A percentile compares a stretch with the other conserved stretches of the same genome.
Evolutionary conservation across 805 yeast species (phyloP).

Genomic region (Cyberlindnera samutprakarnensis): DNA sequence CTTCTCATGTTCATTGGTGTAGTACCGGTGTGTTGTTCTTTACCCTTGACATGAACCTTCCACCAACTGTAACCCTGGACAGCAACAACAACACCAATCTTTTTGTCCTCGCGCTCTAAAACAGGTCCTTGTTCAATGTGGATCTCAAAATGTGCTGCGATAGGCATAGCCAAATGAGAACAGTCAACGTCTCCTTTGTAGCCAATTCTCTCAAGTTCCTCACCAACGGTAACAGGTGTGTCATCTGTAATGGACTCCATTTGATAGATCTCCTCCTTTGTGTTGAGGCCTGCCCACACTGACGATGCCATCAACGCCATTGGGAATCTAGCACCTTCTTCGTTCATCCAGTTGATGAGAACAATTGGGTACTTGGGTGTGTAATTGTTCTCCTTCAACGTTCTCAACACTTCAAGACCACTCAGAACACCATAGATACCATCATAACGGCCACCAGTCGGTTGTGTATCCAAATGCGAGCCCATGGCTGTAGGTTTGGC

Average conservation of each 20-base stretch:
- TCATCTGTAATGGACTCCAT: slow-evolving; percentile 49
- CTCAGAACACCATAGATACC: slow-evolving; percentile 64
- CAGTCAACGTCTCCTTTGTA: slow-evolving; percentile 48
- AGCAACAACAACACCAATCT: slow-evolving; percentile 59
- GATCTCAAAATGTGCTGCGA: slow-evolving; percentile 64
- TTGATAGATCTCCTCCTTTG: slow-evolving; percentile 41
- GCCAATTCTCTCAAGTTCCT: slow-evolving; percentile 55
- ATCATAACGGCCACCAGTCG: slow-evolving; percentile 72
- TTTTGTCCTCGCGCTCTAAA: slow-evolving; percentile 45
- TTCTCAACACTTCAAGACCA: slow-evolving; percentile 60
- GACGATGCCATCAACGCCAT: slow-evolving; percentile 57
- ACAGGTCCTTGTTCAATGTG: slow-evolving; percentile 78
- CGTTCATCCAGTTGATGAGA: slow-evolving; percentile 65
- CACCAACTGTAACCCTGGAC: slow-evolving; percentile 65
- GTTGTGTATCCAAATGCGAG: slow-evolving; percentile 71
- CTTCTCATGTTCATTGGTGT: slow-evolving; percentile 56
- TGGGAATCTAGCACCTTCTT: slow-evolving; percentile 77
- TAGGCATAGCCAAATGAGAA: slow-evolving; percentile 40
- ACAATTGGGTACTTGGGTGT: slow-evolving; percentile 63
- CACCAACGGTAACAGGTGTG: slow-evolving; percentile 38
- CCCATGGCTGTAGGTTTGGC: slow-evolving; percentile 59
- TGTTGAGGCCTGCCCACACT: slow-evolving; percentile 53
- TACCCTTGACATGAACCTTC: slow-evolving; percentile 48
- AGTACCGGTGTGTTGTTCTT: slow-evolving; percentile 68
- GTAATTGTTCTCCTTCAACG: slow-evolving; percentile 50